These are phyloP conservation scores for Trichoderma simmonsii DNA, from an alignment of 2,329 filamentous ascomycete genomes.

Conservation along the genomic window DNA sequence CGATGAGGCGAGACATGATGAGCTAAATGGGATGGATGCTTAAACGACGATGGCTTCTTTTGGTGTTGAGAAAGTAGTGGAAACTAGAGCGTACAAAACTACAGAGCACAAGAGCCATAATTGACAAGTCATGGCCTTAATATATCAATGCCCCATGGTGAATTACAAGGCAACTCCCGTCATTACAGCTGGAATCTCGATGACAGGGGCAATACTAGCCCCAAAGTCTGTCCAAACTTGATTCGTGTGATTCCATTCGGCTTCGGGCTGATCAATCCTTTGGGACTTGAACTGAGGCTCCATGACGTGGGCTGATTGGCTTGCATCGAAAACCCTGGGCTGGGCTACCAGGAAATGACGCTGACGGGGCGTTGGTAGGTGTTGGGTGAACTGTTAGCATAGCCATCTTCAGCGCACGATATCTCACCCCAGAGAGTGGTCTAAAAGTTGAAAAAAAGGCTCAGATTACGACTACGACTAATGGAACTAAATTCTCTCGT, in stretches of 20 bases:
- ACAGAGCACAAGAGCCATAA: not conserved
- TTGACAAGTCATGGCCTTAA: not conserved
- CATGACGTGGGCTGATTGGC: constrained; percentile 3
- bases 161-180: not conserved
- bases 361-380: not conserved
- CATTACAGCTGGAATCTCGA: not conserved
- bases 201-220: not conserved
- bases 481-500: not conserved
- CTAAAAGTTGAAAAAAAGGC: rapidly evolving
- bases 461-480: rapidly evolving
- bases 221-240: not conserved
- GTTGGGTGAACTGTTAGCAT: not conserved
- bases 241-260: not conserved
- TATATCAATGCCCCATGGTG: not conserved
- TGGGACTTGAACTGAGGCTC: not conserved
- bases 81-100: not conserved
- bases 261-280: not conserved
- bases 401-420: not conserved
- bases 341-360: not conserved
- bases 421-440: no score
- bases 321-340: not conserved
- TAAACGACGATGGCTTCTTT: not conserved
- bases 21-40: not conserved
- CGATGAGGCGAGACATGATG: constrained; percentile 36
- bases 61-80: not conserved